These are phyloP conservation scores for Neonectria sp. DNA, from an alignment of 2,329 filamentous ascomycete genomes.

Conservation along the genomic window DNA sequence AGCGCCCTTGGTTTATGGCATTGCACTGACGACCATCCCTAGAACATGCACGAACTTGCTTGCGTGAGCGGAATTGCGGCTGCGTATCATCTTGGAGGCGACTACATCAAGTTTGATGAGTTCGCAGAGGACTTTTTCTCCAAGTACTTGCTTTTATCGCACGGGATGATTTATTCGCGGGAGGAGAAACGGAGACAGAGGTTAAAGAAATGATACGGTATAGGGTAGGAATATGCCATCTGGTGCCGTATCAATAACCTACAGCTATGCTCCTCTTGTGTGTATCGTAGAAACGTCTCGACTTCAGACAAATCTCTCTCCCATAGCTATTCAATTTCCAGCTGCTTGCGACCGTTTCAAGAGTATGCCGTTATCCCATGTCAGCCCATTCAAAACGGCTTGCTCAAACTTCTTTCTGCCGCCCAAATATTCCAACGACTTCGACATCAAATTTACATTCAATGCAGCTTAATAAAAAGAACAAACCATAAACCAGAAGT, in stretches of 20 bases:
- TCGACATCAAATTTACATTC: no score
- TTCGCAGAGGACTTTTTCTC: slow-evolving; percentile 63
- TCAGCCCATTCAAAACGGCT: no score
- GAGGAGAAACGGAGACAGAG: slow-evolving; percentile 51
- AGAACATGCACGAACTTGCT: slow-evolving; percentile 79
- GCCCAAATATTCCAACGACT: no score
- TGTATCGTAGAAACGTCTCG: background rate
- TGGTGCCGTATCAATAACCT: background rate
- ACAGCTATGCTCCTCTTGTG: background rate
- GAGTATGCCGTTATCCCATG: no score
- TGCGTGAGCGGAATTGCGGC: slow-evolving; percentile 80
- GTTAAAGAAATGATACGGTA: slow-evolving; percentile 6
- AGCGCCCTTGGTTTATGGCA: background rate
- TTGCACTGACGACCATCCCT: background rate
- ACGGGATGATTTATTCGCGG: slow-evolving; percentile 58
- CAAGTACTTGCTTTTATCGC: slow-evolving; percentile 63
- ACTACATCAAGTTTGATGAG: slow-evolving; percentile 73
- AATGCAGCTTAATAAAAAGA: no score
- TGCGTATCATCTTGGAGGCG: slow-evolving; percentile 77
- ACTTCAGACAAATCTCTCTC: background rate
- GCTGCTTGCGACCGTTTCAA: background rate
- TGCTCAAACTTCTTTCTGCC: no score
- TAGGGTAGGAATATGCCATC: background rate
- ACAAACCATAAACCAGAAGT: no score
- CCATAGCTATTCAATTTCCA: background rate